Evolutionary conservation across 306 rosid genomes (phyloP), one percentile per base, ranked within the genome.

Genomic region (Acacia confusa): DNA sequence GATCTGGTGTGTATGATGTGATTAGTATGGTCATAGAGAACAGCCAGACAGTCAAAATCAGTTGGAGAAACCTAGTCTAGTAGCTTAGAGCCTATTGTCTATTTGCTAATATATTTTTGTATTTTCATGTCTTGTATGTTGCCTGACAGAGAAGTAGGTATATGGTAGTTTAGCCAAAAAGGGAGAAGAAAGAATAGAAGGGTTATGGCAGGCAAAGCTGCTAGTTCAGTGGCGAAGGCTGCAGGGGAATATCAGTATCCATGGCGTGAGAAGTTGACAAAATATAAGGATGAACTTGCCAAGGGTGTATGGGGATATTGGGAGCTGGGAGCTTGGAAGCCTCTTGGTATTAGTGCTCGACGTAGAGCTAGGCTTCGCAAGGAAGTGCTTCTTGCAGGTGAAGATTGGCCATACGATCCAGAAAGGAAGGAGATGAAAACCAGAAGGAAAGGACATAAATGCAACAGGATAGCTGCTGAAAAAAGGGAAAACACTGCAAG

Each of bases 291-390:
- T 73, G 96, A 93, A 66, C 87, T 93, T 67, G 85, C 97, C 70
- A 93, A 91, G 84, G 97, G 97, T 45, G 92, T 90, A 6, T 91
- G 95, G 95, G 97, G 97, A 55, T 92, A 88, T 79, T 92, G 97
- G 97, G 90, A 92, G 64, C 85, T 92, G n/a, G 97, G 97, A 65
- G 97, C 97, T 15, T 93, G 97, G 97, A 91, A 90, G 88, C 90
- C 97, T 6, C 90, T 92, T 3, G 89, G 87, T 30, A 86, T 93
- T 53, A 90, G 63, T 75, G 96, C 92, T 30, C 89, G 97, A 16
- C 93, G 45, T 17, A 85, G 97, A 58, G 94, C 97, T 22, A 79
- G 92, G 55, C 81, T 93, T 22, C 91, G 94, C 52, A 93, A 90
- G 79, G 97, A 93, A 83, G 92, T 87, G 12, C 92, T 93, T 68